Evolutionary conservation across 2,329 filamentous ascomycete genomes (phyloP), one percentile per base, ranked within the genome.

Genomic region (Botrytis elliptica): DNA sequence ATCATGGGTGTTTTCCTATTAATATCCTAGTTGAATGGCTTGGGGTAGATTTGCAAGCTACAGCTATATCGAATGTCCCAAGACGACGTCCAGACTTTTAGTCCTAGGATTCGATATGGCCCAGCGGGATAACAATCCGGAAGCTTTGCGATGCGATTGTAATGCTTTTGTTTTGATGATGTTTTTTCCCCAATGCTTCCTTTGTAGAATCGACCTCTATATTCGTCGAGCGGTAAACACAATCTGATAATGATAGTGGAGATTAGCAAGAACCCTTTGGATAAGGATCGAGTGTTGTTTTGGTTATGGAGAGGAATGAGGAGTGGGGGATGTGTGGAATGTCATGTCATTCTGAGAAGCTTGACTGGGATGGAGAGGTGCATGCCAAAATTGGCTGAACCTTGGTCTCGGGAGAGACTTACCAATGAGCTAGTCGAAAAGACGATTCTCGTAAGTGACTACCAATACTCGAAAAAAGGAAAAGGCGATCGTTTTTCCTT

Each of bases 181-280:
- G 25, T n/a, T 70, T 49, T 46, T 49, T 46, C 33, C 36, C 55
- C 57, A 33, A 63, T 57, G 42, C 49, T n/a, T 62, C n/a, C 55
- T 33, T 9, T 38, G 52, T 22, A 55, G 55, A 36, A 46, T 20
- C 38, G 52, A 38, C 42, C 33, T 36, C n/a, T 36, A 40, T 70
- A n/a, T 57, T 44, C 16, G 55, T 46, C 42, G 40, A 36, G 52
- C 10, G 55, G 33, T 46, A 55, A 46, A 70, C 55, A 44, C 66
- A 63, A 70, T 70, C 66, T 70, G 66, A 33, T 46, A 44, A n/a
- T 60, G 68, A 62, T 52, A n/a, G 71, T 70, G 46, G 38, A 55
- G 66, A 63, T 73, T 73, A 73, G 71, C 71, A 73, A 73, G 57
- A 73, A 55, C 38, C 29, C 59, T 49, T 66, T 49, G 36, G 64